Evolutionary conservation across 1,284 basidiomycete genomes (phyloP), one percentile per base, ranked within the genome.

Genomic region (Rhodotorula sp.): DNA sequence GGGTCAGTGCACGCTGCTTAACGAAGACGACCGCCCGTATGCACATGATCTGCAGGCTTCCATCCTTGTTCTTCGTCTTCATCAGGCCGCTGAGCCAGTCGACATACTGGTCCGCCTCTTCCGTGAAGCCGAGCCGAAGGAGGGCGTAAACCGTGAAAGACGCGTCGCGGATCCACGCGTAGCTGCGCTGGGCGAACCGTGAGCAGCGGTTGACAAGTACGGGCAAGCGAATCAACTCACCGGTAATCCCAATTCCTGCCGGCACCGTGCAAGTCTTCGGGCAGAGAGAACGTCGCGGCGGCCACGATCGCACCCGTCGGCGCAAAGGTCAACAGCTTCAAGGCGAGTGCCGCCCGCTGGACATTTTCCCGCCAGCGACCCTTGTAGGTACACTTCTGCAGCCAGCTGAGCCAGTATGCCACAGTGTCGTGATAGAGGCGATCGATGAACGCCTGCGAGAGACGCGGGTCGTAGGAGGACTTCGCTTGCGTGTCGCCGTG

Each of bases 321-420:
- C 77, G 92, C 89, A 76, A 85, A 93, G 54, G 91, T 91, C 70
- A 93, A 84, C n/a, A 93, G 82, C 79, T 91, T 90, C 65, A 91
- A 82, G 0, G 90, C 90, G n/a, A 95, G 84, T 0, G 91, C 93
- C 66, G 90, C 91, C 36, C 92, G 86, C 78, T 91, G 86, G 4
- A 95, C 91, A 2, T 88, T 87, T 80, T 97, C 93, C 74, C 94
- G 89, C 94, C 93, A 97, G n/a, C 90, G 86, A 0, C 93, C 94
- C 29, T 84, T 85, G 80, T 96, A 96, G 0, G 88, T 90, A 24
- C 89, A 90, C 75, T 86, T 85, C 24, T 85, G 83, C 75, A 94
- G 89, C 93, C 93, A 96, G 34, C 85, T 81, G 70, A 87, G 86
- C 93, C 93, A 96, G 80, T 90, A 95, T n/a, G 80, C 81, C 73